A percentile compares a stretch with the other conserved stretches of the same genome.
Conservation (phyloP, 169 alveolate genomes). For the Amoebophrya sp. region DNA sequence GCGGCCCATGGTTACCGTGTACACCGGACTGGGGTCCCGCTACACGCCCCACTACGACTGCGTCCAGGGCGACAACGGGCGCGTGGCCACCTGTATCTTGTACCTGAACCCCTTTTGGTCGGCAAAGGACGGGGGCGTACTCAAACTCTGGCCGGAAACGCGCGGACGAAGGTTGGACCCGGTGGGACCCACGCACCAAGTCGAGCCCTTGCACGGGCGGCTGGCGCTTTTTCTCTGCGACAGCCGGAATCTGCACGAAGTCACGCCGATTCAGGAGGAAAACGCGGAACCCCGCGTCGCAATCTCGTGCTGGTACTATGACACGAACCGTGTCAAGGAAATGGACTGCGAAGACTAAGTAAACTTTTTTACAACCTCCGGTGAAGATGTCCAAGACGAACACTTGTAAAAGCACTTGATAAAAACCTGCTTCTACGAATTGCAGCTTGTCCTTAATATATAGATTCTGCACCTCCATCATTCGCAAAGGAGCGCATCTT, state of each 20-base stretch:
- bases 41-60: conserved; percentile 43
- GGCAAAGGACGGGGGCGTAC: neutral
- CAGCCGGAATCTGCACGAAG: conserved; percentile 32
- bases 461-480: too few species aligned
- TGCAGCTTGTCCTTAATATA: too few species aligned
- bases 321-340: neutral
- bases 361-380: too few species aligned
- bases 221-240: conserved; percentile 40
- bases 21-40: conserved; percentile 37
- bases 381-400: too few species aligned
- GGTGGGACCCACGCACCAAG: neutral
- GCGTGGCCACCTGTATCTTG: conserved; percentile 40
- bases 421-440: too few species aligned
- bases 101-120: conserved; percentile 47
- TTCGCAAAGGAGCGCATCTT: too few species aligned
- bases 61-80: conserved; percentile 46
- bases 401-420: too few species aligned
- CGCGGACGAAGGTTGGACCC: neutral
- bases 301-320: neutral
- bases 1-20: conserved; percentile 15
- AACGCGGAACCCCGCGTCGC: neutral
- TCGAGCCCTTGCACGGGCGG: conserved; percentile 42
- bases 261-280: neutral
- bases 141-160: neutral
- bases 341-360: neutral